Evolutionary conservation across 352 stramenopile species (phyloP), one percentile per base, ranked within the genome.

Genomic region (Phytophthora vignae): DNA sequence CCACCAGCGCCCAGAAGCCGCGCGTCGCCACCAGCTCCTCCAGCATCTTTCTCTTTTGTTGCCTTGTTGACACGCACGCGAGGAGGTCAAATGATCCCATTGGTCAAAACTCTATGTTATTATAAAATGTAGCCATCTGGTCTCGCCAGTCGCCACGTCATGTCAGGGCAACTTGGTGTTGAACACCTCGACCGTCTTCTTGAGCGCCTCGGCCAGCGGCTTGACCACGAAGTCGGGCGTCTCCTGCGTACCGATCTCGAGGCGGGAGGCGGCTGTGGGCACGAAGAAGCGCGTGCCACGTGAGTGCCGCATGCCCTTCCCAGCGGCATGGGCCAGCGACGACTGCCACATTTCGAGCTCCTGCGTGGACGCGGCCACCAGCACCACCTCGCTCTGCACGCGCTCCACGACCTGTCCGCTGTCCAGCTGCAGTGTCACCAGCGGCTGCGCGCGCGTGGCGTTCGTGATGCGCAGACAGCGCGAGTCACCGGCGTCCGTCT

Each of bases 321-420:
- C 90, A 6, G 88, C 87, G 0, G 88, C 90, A 49, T 96, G 88
- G 4, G 89, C 87, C 9, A 96, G 60, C 38, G 90, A 95, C 62
- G 88, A 95, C 74, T 95, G 85, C 90, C 90, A 96, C 87, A 96
- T 95, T 68, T 96, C 86, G 55, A 96, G 90, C 61, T 96, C 90
- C 46, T 95, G 84, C 0, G 77, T 73, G 1, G 74, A 89, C 0
- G 82, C 63, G 12, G 88, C 85, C 21, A 94, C 68, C 15, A 97
- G 71, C 60, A 94, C 85, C 58, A 97, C 83, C 77, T 96, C 88
- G 14, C 75, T 81, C 61, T 96, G 88, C 50, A 92, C 86, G 15
- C 85, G 85, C 73, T 95, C 82, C 11, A 93, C 79, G 21, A 97
- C 84, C 63, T 95, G 85, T 1, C 88, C 87, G 61, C 90, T 91